Conservation (phyloP, 2,329 filamentous ascomycete genomes). For the Thielaviopsis euricoi region DNA sequence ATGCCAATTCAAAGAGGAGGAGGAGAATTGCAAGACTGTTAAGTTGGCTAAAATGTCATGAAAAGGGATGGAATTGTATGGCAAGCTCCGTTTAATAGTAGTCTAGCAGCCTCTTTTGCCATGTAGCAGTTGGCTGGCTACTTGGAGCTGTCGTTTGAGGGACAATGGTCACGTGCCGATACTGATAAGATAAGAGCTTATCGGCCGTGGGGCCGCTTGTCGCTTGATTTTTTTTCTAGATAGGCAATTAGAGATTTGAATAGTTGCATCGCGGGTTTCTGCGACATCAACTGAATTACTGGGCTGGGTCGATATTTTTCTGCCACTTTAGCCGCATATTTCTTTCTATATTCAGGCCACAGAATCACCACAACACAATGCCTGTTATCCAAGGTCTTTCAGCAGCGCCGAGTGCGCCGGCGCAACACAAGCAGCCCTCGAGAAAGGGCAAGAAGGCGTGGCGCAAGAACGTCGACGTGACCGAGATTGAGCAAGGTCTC, state of each 20-base stretch:
- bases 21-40: not conserved
- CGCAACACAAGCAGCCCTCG: slow-evolving; percentile 74
- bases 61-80: slow-evolving; percentile 3
- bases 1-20: not conserved
- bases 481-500: slow-evolving; percentile 68
- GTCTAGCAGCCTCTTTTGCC: not conserved
- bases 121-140: slow-evolving; percentile 3
- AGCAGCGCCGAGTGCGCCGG: slow-evolving; percentile 44
- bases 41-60: not conserved
- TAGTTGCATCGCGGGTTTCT: not conserved
- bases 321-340: slow-evolving; percentile 10
- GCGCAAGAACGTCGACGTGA: slow-evolving; percentile 94
- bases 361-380: slow-evolving; percentile 23
- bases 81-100: not conserved
- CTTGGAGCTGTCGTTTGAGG: not conserved
- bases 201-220: slow-evolving; percentile 9
- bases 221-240: slow-evolving; percentile 9
- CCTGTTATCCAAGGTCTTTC: slow-evolving; percentile 33
- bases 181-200: slow-evolving; percentile 5
- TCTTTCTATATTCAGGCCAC: not conserved
- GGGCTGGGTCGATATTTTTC: not conserved
- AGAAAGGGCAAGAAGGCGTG: slow-evolving; percentile 97
- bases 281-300: not conserved
- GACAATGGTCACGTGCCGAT: slow-evolving; percentile 3
- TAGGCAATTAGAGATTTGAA: not conserved